A percentile compares a stretch with the other conserved stretches of the same genome.
phyloP scores from a whole-genome alignment of 495 filamentous ascomycete genomes.

The Jackrogersella multiformis region DNA sequence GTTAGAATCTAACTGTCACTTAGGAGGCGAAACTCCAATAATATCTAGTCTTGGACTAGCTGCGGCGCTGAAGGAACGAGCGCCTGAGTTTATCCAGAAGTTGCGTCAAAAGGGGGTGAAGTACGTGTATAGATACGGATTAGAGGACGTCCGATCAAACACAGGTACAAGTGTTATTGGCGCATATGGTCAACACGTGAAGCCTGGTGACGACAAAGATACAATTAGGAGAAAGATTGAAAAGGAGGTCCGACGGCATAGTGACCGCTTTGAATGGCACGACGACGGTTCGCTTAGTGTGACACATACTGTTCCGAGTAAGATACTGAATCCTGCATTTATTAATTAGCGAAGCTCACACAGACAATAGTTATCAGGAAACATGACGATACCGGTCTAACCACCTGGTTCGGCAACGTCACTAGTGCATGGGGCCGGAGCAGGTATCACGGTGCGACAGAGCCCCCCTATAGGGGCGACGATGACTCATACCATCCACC shows the following conservation, averaged over 20 bases:
- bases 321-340: background rate
- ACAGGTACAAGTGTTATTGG: slow-evolving; percentile 24
- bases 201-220: background rate
- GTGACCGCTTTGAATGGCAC: slow-evolving; percentile 37
- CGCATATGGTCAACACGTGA: slow-evolving; percentile 3
- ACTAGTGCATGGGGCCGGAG: slow-evolving; percentile 39
- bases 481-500: slow-evolving; percentile 44
- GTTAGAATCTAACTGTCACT: background rate
- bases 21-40: slow-evolving; percentile 4
- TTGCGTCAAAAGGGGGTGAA: slow-evolving; percentile 37
- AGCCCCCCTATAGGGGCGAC: slow-evolving; percentile 37
- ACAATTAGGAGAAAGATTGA: slow-evolving; percentile 3
- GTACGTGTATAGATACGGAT: slow-evolving; percentile 42
- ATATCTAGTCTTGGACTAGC: slow-evolving; percentile 30
- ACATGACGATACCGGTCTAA: slow-evolving; percentile 31
- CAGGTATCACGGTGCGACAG: slow-evolving; percentile 38
- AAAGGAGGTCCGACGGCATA: slow-evolving; percentile 1
- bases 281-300: slow-evolving; percentile 40
- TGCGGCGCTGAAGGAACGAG: slow-evolving; percentile 26
- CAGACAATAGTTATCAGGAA: slow-evolving; percentile 34
- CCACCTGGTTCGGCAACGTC: slow-evolving; percentile 45
- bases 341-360: background rate
- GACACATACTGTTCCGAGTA: slow-evolving; percentile 43
- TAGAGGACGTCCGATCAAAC: slow-evolving; percentile 38
- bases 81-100: slow-evolving; percentile 34